Conservation (phyloP, 495 filamentous ascomycete species). For the Penicillium maclennaniae region DNA sequence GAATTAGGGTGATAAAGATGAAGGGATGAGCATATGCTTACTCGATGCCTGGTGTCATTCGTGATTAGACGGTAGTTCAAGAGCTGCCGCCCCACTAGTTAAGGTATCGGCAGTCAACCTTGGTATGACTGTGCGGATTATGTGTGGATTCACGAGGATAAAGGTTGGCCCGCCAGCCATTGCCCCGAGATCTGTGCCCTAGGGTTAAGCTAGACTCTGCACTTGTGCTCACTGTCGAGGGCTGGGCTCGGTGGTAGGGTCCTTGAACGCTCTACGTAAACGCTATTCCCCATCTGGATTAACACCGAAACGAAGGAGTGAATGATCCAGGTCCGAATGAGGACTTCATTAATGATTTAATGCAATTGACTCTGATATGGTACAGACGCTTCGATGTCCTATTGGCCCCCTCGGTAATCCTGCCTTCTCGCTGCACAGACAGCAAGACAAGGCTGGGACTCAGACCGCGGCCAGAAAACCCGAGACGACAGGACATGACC, state of each 20-base stretch:
- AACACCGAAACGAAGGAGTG: background rate
- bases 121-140: too few relatives aligned
- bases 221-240: too few relatives aligned
- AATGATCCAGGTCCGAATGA: conserved; percentile 1
- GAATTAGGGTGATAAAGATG: background rate
- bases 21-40: conserved; percentile 5
- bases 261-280: background rate
- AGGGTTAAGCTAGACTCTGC: too few relatives aligned
- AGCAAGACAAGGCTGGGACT: background rate
- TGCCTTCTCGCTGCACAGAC: background rate
- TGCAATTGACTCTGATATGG: conserved; percentile 21
- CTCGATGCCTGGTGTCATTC: conserved; percentile 14
- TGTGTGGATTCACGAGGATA: too few relatives aligned
- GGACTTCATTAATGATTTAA: conserved; percentile 9
- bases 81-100: too few relatives aligned
- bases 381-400: conserved; percentile 11
- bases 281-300: background rate
- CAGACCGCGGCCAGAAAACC: background rate
- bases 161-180: too few relatives aligned
- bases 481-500: conserved; percentile 16
- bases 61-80: background rate
- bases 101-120: too few relatives aligned
- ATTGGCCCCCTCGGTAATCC: background rate
- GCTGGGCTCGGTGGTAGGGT: too few relatives aligned
- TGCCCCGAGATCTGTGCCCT: too few relatives aligned